Evolutionary conservation across 2,329 filamentous ascomycete species (phyloP).

Genomic region (Colletotrichum shisoi): DNA sequence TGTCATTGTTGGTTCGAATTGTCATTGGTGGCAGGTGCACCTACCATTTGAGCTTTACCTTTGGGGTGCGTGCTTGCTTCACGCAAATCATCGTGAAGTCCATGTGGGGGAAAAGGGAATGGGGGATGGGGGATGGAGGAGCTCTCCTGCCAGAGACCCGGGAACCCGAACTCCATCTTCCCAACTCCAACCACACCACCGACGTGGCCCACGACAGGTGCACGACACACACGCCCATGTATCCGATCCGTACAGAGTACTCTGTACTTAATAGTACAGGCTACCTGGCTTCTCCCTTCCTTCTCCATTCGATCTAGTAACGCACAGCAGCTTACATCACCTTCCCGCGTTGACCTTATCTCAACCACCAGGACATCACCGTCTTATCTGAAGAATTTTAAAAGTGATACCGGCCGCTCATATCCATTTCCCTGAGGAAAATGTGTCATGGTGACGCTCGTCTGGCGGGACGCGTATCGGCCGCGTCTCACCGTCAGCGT

Average conservation of each 20-base stretch:
- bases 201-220: conserved; percentile 5
- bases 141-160: not conserved
- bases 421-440: not conserved
- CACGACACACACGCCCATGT: not conserved
- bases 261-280: no score
- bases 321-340: conserved; percentile 9
- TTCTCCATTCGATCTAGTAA: not conserved
- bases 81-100: conserved; percentile 30
- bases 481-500: conserved; percentile 28
- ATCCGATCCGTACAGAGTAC: no score
- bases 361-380: conserved; percentile 2
- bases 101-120: conserved; percentile 3
- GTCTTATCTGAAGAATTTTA: conserved; percentile 2
- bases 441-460: conserved; percentile 6
- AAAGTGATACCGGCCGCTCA: not conserved
- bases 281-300: not conserved
- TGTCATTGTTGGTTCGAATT: conserved; percentile 29
- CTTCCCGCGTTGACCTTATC: conserved; percentile 4
- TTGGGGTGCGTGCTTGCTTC: conserved; percentile 29
- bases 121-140: not conserved
- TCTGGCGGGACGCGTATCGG: conserved; percentile 24
- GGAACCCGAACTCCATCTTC: not conserved
- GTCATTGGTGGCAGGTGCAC: conserved; percentile 26
- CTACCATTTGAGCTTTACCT: conserved; percentile 21
- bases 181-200: conserved; percentile 1